Base-by-base conservation (phyloP, 1,284 basidiomycete species). In the Sparassis latifolia region DNA sequence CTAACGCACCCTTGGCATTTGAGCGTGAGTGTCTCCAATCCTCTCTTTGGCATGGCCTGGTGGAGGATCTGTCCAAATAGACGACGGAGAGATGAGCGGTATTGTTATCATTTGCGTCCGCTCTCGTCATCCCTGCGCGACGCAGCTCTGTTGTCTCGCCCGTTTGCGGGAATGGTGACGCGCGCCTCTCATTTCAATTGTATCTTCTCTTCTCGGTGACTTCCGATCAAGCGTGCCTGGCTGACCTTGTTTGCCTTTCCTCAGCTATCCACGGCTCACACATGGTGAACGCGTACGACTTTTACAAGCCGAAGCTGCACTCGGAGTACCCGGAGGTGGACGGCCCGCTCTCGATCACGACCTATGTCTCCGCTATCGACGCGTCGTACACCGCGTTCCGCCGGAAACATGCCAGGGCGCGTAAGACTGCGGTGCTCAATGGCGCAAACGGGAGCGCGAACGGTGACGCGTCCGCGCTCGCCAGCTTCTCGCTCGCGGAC, bases 221-320 rank as follows among this genome's bases (percentile, higher is more conserved):
- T 20, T 20, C 20, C 20, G 20, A 20, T 20, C 20, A 20, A 1
- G 20, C 20, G 20, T 20, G 20, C 20, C 20, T 20, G 20, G 20
- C 20, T 20, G 20, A 20, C 20, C 20, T 20, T 20, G 20, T 37
- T 7, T 12, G 35, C 12, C 35, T 37, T 52, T 47, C 48, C 58
- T n/a, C 66, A 97, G 93, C 96, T 59, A 82, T 94, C 57, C 97
- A 98, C 73, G 96, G 96, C 45, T 93, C 88, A 49, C 92, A 97
- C 78, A 98, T 99, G 89, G 86, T 88, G 61, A 97, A 99, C 77
- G 91, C 88, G 1, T 98, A 96, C 75, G 94, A 97, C 74, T 97
- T 97, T 69, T 97, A 95, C 85, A 97, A 97, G 77, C 94, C 94
- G 51, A 88, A 92, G 56, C 82, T 97, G 29, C 83, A 85, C 52